phyloP scores from a whole-genome alignment of 176 grass and related monocot genomes.

The Carex scoparia region DNA sequence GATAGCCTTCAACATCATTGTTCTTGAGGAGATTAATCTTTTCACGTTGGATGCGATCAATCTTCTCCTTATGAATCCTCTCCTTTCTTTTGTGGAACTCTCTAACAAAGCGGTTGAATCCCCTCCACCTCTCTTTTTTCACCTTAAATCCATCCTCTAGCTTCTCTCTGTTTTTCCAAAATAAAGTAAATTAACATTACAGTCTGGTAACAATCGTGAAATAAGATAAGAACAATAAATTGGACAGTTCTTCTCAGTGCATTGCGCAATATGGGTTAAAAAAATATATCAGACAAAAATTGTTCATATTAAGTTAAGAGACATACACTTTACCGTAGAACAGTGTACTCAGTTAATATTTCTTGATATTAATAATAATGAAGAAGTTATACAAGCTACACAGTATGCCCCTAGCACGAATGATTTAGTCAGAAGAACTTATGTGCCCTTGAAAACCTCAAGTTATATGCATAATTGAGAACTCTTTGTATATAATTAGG shows the following conservation, averaged over 20 bases:
- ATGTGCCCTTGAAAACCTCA: background rate
- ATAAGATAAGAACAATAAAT: background rate
- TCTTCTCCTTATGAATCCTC: conserved; percentile 79
- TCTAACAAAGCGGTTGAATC: conserved; percentile 79
- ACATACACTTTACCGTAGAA: background rate
- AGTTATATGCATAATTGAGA: background rate
- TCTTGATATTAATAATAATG: background rate
- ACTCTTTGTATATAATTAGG: too few species aligned
- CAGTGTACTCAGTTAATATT: background rate
- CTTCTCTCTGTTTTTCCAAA: conserved; percentile 56
- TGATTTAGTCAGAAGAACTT: background rate
- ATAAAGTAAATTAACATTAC: background rate
- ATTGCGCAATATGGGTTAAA: background rate
- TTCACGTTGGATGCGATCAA: conserved; percentile 93
- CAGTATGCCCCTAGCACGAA: background rate
- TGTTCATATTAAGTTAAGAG: background rate
- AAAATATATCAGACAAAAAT: background rate
- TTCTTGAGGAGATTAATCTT: conserved; percentile 99
- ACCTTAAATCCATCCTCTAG: conserved; percentile 90
- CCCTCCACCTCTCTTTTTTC: conserved; percentile 81
- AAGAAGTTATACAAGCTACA: background rate
- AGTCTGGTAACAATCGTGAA: background rate
- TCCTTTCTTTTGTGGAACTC: conserved; percentile 99
- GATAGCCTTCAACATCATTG: conserved; percentile 98
- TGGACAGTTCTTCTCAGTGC: background rate